Evolutionary conservation across 2,329 filamentous ascomycete genomes (phyloP), one percentile per base, ranked within the genome.

Genomic region (Cordyceps tenuipes): DNA sequence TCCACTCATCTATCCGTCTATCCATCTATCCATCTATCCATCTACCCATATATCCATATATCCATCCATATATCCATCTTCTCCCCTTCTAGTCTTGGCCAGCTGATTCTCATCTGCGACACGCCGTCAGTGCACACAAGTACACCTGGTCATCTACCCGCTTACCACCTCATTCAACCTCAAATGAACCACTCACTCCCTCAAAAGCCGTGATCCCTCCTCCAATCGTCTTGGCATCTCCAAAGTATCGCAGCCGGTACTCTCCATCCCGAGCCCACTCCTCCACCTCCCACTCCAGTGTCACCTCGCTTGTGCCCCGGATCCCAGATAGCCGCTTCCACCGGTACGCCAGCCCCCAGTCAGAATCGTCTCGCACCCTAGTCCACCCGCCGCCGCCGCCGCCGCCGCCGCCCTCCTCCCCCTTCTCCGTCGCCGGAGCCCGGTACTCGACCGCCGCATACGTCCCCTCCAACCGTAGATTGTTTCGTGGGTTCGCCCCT

Each of bases 401-500:
- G 23, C 23, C 23, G 23, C 23, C 23, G 23, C 23, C 23, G 29
- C 62, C 63, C 12, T 68, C 66, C 21, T 57, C 60, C 23, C 17
- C 63, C 17, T 53, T 63, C 5, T 29, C 19, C 12, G 46, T 21
- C 21, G 0, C 21, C 21, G 44, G 29, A 29, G 51, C 41, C 2
- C 67, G 59, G 50, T 65, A 64, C 76, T 97, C 91, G 0, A 96
- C 82, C 0, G 87, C 83, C 0, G 88, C 88, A 69, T 87, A 96
- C 0, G 88, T 96, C 13, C 80, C 80, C 68, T 90, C 91, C 1
- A 91, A 82, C 2, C 85, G 82, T 48, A 96, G 80, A 63, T 95
- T 88, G 71, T 96, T 97, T 54, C 92, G 82, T 9, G 92, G 92
- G 68, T 96, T 96, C 4, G 91, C 91, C 19, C 89, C 92, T 0